Base-by-base conservation (phyloP, 371 early-diverging fungal genomes). In the Haplosporangium sp. region DNA sequence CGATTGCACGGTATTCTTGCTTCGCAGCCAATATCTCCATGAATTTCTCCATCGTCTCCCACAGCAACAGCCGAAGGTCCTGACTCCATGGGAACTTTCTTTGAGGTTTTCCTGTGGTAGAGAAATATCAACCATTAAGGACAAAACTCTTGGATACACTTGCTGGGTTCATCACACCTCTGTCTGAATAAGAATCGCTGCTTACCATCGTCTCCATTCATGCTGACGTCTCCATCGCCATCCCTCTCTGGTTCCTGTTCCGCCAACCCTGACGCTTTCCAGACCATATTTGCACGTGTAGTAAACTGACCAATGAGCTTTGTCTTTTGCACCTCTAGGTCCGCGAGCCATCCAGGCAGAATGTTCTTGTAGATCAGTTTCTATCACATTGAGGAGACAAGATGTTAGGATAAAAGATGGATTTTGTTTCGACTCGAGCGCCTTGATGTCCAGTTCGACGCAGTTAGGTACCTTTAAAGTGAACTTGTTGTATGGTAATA, bases 401-500 rank as follows among this genome's bases (percentile, higher is more conserved):
- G 41, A 63, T 21, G 40, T 51, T 5, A 46, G 2, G 29, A 29
- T n/a, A 12, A 1, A 14, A 20, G 21, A 5, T 43, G 16, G 16
- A 6, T 11, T 40, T 13, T 18, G 16, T 36, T 16, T 3, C 10
- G 13, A 43, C 18, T 23, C 40, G 37, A 45, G 12, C 84, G 83
- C 46, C 84, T 29, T 29, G 0, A 11, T 37, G 4, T 13, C 14
- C 23, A 23, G 20, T 14, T 3, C 6, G 11, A 37, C 8, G 7
- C 5, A 5, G 14, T 36, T 11, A 48, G 29, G 59, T 83, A 88
- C 88, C 64, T 65, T 76, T 3, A 88, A 52, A 0, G 89, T 88
- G 53, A 82, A 86, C 53, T 82, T 74, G 62, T 86, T 85, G 57
- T 86, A 88, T 0, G 87, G 89, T 10, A 89, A 64, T n/a, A 86